A percentile compares a stretch with the other conserved stretches of the same genome.
Evolutionary conservation across 441 rosid species (phyloP).

Genomic region (Adansonia madagascariensis): DNA sequence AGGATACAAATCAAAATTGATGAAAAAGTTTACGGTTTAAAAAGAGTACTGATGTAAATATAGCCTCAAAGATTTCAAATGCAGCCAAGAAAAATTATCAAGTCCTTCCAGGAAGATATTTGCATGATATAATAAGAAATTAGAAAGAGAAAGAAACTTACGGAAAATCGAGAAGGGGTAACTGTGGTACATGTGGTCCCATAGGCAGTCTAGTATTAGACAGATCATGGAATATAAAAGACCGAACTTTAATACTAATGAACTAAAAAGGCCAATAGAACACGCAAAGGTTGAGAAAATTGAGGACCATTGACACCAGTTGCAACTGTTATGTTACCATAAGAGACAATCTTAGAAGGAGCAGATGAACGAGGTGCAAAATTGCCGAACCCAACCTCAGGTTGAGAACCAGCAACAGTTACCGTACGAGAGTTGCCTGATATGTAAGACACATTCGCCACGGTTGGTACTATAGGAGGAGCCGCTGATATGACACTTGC

Average conservation of each 20-base stretch:
- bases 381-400: conserved; percentile 54
- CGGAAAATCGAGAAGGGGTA: background rate
- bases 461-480: conserved; percentile 48
- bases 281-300: conserved; percentile 64
- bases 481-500: conserved; percentile 46
- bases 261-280: conserved; percentile 24
- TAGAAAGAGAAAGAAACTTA: background rate
- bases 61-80: background rate
- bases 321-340: conserved; percentile 50
- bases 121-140: background rate
- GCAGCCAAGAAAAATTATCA: background rate
- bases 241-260: background rate
- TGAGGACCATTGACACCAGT: conserved; percentile 48
- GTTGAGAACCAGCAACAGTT: conserved; percentile 53
- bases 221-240: background rate
- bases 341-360: conserved; percentile 61
- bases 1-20: background rate
- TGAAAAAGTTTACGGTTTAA: background rate
- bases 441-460: conserved; percentile 50
- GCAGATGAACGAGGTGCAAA: conserved; percentile 53
- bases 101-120: background rate
- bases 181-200: background rate
- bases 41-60: background rate
- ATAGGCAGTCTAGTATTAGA: background rate
- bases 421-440: conserved; percentile 52